Base-by-base conservation (phyloP, 2,329 filamentous ascomycete species). In the Aspergillus sojae region DNA sequence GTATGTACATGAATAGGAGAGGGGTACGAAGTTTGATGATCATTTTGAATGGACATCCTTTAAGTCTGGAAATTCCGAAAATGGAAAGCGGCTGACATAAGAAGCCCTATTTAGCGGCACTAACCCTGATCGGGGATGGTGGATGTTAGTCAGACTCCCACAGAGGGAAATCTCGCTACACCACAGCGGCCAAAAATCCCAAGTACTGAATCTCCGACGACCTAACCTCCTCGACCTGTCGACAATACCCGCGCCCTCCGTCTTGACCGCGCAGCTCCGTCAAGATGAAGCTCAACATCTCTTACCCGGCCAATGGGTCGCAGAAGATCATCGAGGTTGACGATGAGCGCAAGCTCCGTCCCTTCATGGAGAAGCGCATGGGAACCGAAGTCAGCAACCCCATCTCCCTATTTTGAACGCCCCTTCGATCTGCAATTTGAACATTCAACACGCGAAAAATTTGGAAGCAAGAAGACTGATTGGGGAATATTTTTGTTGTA, bases 321-420 rank as follows among this genome's bases (percentile, higher is more conserved):
- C 95, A 99, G 85, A 99, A 99, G 89, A 89, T 99, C 82, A 90
- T 99, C 86, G 96, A 99, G 77, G 86, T 99, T 78, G 95, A 99
- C 81, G 96, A 99, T 91, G 96, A 99, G 86, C 93, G 94, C 86
- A 97, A 97, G 89, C 89, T 98, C 83, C 91, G 93, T 82, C 88
- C 95, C 86, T 98, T 98, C 90, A 94, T 97, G 91, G 95, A 98
- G 84, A 94, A 94, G 89, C 92, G 92, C 85, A 91, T 91, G 89
- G 81, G 88, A 87, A 75, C 78, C 71, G 81, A 83, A 80, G 78
- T 80, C 72, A 79, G 74, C 73, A 72, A 68, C 65, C 67, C 69
- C 71, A 69, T 54, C 64, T 67, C 66, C 63, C 62, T 58, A 63
- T 48, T 58, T 36, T 56, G 34, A 59, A 60, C 62, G 62, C 61